phyloP scores from a whole-genome alignment of 2,329 filamentous ascomycete species.

The Mycocentrospora acerina region DNA sequence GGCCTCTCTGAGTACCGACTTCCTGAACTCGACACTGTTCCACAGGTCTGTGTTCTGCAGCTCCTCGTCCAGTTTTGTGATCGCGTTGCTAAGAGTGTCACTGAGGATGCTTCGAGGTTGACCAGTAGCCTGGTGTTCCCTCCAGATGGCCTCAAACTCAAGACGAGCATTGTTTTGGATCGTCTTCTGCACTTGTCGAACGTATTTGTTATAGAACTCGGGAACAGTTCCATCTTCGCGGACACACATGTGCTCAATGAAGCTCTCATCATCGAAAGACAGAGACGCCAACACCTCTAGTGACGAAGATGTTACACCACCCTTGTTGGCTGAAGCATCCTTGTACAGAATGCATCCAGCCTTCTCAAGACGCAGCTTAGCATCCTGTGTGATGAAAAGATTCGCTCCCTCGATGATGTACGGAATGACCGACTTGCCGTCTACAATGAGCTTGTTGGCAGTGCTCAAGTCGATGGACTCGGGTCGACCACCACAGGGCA shows the following conservation, averaged over 20 bases:
- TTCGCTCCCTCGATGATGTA: constrained; percentile 99
- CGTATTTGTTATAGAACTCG: constrained; percentile 90
- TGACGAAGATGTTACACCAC: constrained; percentile 94
- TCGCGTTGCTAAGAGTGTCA: constrained; percentile 86
- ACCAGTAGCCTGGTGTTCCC: constrained; percentile 82
- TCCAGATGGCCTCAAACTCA: constrained; percentile 98
- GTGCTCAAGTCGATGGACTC: constrained; percentile 94
- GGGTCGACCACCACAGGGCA: constrained; percentile 92
- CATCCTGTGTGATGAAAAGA: constrained; percentile 97
- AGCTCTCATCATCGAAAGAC: constrained; percentile 87
- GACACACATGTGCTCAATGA: constrained; percentile 93
- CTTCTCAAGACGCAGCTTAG: constrained; percentile 90
- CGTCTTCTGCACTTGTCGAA: constrained; percentile 84
- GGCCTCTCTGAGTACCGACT: constrained; percentile 78
- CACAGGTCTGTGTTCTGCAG: constrained; percentile 91
- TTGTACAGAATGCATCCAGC: constrained; percentile 97
- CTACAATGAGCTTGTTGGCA: constrained; percentile 82
- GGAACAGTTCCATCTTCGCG: constrained; percentile 74
- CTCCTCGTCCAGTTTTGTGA: constrained; percentile 96
- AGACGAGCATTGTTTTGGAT: constrained; percentile 89
- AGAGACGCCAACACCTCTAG: constrained; percentile 93
- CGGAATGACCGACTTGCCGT: constrained; percentile 83
- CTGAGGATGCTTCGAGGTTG: constrained; percentile 81
- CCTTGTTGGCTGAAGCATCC: constrained; percentile 98
- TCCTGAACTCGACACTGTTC: constrained; percentile 76